Conservation (phyloP, 495 filamentous ascomycete genomes). For the Podospora sp. region DNA sequence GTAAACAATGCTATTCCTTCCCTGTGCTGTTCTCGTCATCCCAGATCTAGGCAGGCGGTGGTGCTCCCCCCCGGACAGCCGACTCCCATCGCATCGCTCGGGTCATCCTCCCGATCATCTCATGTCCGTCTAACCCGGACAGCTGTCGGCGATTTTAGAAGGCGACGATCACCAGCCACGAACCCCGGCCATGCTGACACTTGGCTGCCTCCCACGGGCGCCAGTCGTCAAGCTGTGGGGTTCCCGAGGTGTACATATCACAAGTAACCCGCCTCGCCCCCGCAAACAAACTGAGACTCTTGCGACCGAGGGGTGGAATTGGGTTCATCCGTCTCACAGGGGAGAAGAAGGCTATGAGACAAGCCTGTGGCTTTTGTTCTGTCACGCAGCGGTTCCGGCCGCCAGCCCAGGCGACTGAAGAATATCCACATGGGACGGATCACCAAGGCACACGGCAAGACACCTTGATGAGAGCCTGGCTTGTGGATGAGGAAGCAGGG, state of each 20-base stretch:
- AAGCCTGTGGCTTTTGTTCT: neutral
- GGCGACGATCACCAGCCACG: neutral
- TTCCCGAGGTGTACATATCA: neutral
- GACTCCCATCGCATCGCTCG: neutral
- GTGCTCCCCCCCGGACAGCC: neutral
- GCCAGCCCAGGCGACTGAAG: neutral
- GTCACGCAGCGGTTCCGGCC: neutral
- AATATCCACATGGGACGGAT: neutral
- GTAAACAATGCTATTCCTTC: too few species aligned
- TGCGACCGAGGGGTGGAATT: neutral
- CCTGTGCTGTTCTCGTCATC: neutral
- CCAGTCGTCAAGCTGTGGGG: neutral
- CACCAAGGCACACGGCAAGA: neutral
- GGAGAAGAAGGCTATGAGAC: neutral
- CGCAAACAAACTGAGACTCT: neutral
- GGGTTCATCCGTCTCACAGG: neutral
- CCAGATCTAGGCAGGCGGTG: neutral
- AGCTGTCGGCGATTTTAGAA: neutral
- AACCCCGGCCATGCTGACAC: neutral
- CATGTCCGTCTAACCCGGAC: neutral
- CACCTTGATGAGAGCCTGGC: neutral
- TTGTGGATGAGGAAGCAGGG: neutral
- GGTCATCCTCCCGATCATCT: neutral
- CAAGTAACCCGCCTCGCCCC: neutral
- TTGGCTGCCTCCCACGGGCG: neutral